phyloP scores from a whole-genome alignment of 2,329 filamentous ascomycete species.

The Fusarium metavorans region DNA sequence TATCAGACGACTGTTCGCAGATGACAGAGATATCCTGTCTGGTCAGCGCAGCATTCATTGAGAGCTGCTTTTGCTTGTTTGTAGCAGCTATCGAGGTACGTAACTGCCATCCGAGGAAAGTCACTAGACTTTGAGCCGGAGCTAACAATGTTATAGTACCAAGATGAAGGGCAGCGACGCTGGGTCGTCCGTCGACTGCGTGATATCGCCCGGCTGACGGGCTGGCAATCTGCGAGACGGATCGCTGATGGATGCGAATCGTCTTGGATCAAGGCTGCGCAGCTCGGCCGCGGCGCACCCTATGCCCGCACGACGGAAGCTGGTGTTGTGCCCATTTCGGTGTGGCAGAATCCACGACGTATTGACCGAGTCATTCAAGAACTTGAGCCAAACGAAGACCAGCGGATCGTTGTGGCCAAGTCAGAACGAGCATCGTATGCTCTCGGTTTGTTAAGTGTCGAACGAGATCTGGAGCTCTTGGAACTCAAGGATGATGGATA shows the following conservation, averaged over 20 bases:
- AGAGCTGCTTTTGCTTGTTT: slow-evolving; percentile 85
- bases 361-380: slow-evolving; percentile 65
- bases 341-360: slow-evolving; percentile 64
- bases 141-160: slow-evolving; percentile 66
- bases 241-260: slow-evolving; percentile 89
- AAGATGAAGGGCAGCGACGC: slow-evolving; percentile 76
- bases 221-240: slow-evolving; percentile 85
- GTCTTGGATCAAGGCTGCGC: slow-evolving; percentile 81
- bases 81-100: slow-evolving; percentile 82
- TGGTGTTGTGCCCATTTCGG: slow-evolving; percentile 49
- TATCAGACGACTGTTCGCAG: slow-evolving; percentile 67
- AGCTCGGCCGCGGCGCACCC: slow-evolving; percentile 79
- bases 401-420: slow-evolving; percentile 69
- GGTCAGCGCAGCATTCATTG: slow-evolving; percentile 84
- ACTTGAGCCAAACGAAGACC: slow-evolving; percentile 55
- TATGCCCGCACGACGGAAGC: slow-evolving; percentile 67
- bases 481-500: slow-evolving; percentile 61
- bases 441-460: slow-evolving; percentile 81
- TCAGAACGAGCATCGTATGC: slow-evolving; percentile 78
- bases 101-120: not conserved
- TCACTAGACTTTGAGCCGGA: not conserved
- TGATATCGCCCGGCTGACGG: slow-evolving; percentile 82
- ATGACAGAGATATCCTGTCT: slow-evolving; percentile 76
- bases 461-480: slow-evolving; percentile 77
- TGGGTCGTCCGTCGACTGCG: slow-evolving; percentile 82